A percentile compares a stretch with the other conserved stretches of the same genome.
Evolutionary conservation across 2,329 filamentous ascomycete species (phyloP).

Genomic region (Diaporthe sp.): DNA sequence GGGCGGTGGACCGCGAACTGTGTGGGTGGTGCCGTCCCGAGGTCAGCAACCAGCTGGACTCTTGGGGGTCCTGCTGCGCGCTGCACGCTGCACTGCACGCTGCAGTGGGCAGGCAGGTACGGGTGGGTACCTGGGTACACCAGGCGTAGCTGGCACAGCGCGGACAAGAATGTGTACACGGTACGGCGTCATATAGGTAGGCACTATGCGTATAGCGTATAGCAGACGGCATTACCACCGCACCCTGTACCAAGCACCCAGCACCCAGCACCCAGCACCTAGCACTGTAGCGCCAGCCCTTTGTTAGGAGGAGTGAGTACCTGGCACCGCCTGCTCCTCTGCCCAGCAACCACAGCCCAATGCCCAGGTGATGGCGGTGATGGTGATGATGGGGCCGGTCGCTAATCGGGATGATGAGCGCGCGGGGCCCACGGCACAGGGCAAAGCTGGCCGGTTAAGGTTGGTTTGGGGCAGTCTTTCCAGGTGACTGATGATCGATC

Average conservation of each 20-base stretch:
- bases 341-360: slow-evolving; percentile 6
- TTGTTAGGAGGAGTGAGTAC: background rate
- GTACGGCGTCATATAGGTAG: background rate
- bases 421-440: slow-evolving; percentile 20
- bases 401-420: slow-evolving; percentile 32
- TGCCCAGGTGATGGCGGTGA: background rate
- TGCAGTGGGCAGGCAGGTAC: slow-evolving; percentile 7
- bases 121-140: background rate
- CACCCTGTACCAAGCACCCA: background rate
- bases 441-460: slow-evolving; percentile 13
- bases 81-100: background rate
- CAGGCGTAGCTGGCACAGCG: background rate
- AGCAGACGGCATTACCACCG: background rate
- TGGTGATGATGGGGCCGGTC: slow-evolving; percentile 20
- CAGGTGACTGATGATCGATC: slow-evolving; percentile 30
- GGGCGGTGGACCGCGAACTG: slow-evolving; percentile 33
- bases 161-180: background rate
- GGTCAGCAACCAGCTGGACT: slow-evolving; percentile 21
- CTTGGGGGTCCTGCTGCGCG: background rate
- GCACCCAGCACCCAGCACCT: background rate
- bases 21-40: slow-evolving; percentile 31
- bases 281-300: background rate
- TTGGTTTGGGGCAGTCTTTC: slow-evolving; percentile 4
- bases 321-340: slow-evolving; percentile 6
- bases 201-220: slow-evolving; percentile 6